Conservation (phyloP, 768 basidiomycete genomes). For the Naematelia aurantialba region DNA sequence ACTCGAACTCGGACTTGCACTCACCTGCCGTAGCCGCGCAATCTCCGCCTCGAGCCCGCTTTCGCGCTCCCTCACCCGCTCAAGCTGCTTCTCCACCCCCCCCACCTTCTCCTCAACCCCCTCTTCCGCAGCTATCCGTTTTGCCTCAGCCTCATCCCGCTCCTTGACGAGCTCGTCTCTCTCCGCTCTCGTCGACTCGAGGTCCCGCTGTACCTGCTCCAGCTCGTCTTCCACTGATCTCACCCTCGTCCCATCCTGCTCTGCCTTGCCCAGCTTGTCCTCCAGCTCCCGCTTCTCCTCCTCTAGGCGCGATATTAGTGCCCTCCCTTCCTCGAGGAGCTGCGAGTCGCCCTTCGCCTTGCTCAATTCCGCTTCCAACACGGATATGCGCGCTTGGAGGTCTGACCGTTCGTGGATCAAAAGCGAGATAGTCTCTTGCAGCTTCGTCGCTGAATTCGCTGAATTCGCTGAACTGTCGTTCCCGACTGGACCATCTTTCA, state of each 20-base stretch:
- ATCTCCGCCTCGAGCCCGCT: conserved; percentile 41
- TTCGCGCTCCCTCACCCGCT: conserved; percentile 19
- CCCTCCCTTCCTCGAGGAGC: conserved; percentile 21
- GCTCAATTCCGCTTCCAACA: conserved; percentile 16
- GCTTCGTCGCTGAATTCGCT: conserved; percentile 16
- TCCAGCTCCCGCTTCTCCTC: conserved; percentile 27
- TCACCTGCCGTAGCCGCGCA: conserved; percentile 27
- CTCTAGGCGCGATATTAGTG: conserved; percentile 33
- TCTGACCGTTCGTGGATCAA: conserved; percentile 37
- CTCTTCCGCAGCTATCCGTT: conserved; percentile 6
- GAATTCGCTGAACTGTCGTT: conserved; percentile 1
- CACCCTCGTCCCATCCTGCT: conserved; percentile 11
- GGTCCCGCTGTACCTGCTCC: conserved; percentile 17
- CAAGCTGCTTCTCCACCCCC: conserved; percentile 15
- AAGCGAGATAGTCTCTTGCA: conserved; percentile 37
- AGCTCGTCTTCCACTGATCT: conserved; percentile 20
- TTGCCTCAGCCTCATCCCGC: neutral
- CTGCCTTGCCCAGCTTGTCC: conserved; percentile 8
- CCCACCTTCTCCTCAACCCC: conserved; percentile 2
- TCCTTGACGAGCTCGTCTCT: conserved; percentile 17
- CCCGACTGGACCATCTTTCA: neutral
- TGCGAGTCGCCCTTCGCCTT: conserved; percentile 19
- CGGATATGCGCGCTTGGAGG: conserved; percentile 30
- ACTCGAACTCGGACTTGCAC: neutral
- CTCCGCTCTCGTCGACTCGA: conserved; percentile 10